Conservation (phyloP, 345 rosid species). For the Hypericum androsaemum region DNA sequence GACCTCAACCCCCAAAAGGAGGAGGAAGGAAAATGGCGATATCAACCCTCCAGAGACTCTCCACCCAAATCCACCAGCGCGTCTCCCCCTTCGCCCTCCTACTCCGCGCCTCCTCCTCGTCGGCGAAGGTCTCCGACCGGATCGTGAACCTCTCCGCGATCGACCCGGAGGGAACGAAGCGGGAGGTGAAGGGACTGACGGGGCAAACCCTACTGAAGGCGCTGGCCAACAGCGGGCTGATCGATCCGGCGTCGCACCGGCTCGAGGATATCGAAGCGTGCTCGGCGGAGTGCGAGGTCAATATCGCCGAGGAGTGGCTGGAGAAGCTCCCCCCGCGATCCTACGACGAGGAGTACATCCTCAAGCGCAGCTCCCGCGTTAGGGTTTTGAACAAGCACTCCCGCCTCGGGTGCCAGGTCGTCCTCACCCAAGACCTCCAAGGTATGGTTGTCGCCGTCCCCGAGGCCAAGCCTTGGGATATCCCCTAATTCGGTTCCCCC, state of each 20-base stretch:
- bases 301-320: conserved; percentile 93
- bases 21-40: conserved; percentile 28
- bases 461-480: conserved; percentile 96
- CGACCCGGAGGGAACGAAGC: conserved; percentile 65
- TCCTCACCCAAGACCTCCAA: conserved; percentile 62
- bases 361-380: conserved; percentile 70
- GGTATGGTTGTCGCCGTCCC: conserved; percentile 99
- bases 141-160: conserved; percentile 84
- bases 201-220: conserved; percentile 87
- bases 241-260: conserved; percentile 89
- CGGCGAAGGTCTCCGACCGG: conserved; percentile 79
- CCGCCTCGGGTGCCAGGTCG: conserved; percentile 85
- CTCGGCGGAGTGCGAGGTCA: conserved; percentile 97
- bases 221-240: conserved; percentile 55
- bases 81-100: conserved; percentile 38
- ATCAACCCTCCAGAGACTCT: conserved; percentile 41
- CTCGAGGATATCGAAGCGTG: conserved; percentile 97
- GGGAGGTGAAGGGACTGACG: conserved; percentile 64
- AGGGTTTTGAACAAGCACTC: conserved; percentile 86
- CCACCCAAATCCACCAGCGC: conserved; percentile 52
- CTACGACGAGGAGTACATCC: conserved; percentile 90
- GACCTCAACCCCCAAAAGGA: not conserved
- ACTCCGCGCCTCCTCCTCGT: conserved; percentile 29
- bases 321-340: conserved; percentile 72
- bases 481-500: conserved; percentile 35